Conservation (phyloP, 2,329 filamentous ascomycete genomes). For the Cordyceps farinosa region DNA sequence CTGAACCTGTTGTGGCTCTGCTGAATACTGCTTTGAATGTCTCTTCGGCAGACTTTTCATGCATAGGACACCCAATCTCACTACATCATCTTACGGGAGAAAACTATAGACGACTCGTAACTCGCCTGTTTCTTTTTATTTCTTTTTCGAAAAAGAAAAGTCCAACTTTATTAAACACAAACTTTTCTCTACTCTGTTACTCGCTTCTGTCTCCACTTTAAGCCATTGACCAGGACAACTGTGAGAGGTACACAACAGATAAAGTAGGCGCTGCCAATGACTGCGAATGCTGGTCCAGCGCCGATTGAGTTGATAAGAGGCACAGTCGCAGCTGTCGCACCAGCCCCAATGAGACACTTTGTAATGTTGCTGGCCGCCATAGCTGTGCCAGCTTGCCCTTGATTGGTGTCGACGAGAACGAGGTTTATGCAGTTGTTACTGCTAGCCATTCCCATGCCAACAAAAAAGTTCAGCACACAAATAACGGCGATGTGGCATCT, state of each 20-base stretch:
- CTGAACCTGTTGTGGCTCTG: too few relatives aligned
- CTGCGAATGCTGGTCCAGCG: conserved; percentile 48
- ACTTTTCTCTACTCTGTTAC: too few relatives aligned
- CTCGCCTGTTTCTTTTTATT: too few relatives aligned
- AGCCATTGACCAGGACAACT: conserved; percentile 40
- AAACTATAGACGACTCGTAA: too few relatives aligned
- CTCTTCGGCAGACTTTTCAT: too few relatives aligned
- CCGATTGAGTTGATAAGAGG: conserved; percentile 50
- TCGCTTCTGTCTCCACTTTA: conserved; percentile 36
- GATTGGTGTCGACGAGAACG: conserved; percentile 54
- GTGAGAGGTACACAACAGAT: conserved; percentile 37
- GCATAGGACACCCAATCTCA: too few relatives aligned
- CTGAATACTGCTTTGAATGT: too few relatives aligned
- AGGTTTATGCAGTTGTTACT: conserved; percentile 51
- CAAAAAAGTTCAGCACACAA: conserved; percentile 43
- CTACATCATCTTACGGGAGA: too few relatives aligned
- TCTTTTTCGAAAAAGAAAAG: too few relatives aligned
- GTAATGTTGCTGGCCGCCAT: conserved; percentile 56
- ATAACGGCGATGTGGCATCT: conserved; percentile 42
- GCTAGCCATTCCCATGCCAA: conserved; percentile 48
- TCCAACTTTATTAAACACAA: too few relatives aligned
- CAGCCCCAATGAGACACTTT: conserved; percentile 52
- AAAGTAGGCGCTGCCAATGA: conserved; percentile 42
- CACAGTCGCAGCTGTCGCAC: conserved; percentile 47
- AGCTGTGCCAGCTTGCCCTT: conserved; percentile 48